A percentile compares a stretch with the other conserved stretches of the same genome.
Evolutionary conservation across 352 stramenopile species (phyloP).

Genomic region (Globisporangium echinulatum): DNA sequence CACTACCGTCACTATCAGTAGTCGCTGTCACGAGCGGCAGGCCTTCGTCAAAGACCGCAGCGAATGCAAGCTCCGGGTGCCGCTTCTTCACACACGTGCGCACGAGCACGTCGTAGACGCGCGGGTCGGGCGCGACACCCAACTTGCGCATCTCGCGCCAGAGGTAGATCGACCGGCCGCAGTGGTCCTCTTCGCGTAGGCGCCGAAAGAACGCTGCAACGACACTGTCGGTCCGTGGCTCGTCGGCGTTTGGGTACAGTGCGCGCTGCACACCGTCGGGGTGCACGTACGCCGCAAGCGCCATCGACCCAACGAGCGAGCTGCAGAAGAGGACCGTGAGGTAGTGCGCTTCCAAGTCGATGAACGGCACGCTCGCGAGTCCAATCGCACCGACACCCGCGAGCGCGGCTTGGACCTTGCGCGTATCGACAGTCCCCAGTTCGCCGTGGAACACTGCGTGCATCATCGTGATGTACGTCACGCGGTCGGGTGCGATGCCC

Average conservation of each 20-base stretch:
- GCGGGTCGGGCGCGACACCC: slow-evolving; percentile 53
- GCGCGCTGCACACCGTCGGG: slow-evolving; percentile 71
- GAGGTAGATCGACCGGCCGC: slow-evolving; percentile 75
- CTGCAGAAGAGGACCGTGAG: slow-evolving; percentile 69
- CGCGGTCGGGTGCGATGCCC: slow-evolving; percentile 57
- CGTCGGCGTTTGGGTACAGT: slow-evolving; percentile 75
- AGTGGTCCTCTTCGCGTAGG: slow-evolving; percentile 81
- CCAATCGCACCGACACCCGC: slow-evolving; percentile 49
- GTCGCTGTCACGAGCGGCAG: slow-evolving; percentile 38
- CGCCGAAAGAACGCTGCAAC: slow-evolving; percentile 81
- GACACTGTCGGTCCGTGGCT: slow-evolving; percentile 54
- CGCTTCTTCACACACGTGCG: slow-evolving; percentile 81
- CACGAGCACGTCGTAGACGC: slow-evolving; percentile 75
- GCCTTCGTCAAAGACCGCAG: slow-evolving; percentile 62
- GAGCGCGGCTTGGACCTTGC: slow-evolving; percentile 63
- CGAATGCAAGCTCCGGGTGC: slow-evolving; percentile 71
- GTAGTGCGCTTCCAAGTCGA: slow-evolving; percentile 71
- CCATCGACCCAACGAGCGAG: slow-evolving; percentile 74
- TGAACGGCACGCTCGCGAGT: slow-evolving; percentile 50
- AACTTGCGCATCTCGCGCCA: slow-evolving; percentile 82
- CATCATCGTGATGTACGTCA: slow-evolving; percentile 87
- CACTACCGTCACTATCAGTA: no score
- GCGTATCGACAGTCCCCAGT: slow-evolving; percentile 51
- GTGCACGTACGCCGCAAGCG: slow-evolving; percentile 79
- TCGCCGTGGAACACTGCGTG: slow-evolving; percentile 82